A percentile compares a stretch with the other conserved stretches of the same genome.
Conservation (phyloP, 2,329 filamentous ascomycete genomes). For the Sporothrix pseudoabietina region DNA sequence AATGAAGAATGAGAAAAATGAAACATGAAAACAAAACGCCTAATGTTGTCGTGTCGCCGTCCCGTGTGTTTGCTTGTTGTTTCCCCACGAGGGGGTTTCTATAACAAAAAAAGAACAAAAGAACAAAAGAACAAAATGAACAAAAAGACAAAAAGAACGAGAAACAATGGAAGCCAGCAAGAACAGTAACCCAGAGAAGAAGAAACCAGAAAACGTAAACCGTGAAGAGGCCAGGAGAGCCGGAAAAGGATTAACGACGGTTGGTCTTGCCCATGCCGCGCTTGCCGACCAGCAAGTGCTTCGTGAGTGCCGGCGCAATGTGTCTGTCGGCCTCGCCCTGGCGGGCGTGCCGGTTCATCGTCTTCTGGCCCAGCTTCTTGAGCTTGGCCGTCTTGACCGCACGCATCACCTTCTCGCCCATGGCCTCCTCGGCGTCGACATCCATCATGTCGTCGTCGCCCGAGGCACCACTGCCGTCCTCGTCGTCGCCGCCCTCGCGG, state of each 20-base stretch:
- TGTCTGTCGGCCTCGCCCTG: constrained; percentile 97
- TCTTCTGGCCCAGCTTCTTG: constrained; percentile 89
- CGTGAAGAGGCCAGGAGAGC: not conserved
- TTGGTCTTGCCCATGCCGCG: constrained; percentile 88
- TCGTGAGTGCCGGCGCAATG: constrained; percentile 75
- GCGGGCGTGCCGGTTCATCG: constrained; percentile 97
- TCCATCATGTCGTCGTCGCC: constrained; percentile 78
- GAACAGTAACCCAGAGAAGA: not conserved
- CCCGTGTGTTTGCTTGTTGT: constrained; percentile 18
- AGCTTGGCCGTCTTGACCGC: constrained; percentile 71
- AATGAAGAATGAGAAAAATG: not conserved
- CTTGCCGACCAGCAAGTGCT: constrained; percentile 93
- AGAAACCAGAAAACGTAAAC: constrained; percentile 6
- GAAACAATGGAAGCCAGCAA: not conserved
- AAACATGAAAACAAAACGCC: constrained; percentile 7
- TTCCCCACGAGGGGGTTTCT: constrained; percentile 11
- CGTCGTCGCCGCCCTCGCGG: constrained; percentile 61
- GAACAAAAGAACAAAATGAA: too few relatives aligned
- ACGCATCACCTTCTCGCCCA: constrained; percentile 70
- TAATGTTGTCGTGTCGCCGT: constrained; percentile 23
- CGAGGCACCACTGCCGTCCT: constrained; percentile 54
- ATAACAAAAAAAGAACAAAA: constrained; percentile 2
- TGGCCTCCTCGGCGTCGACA: constrained; percentile 53
- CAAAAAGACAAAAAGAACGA: not conserved
- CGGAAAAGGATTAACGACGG: constrained; percentile 58